Evolutionary conservation across 192 early-diverging fungal genomes (phyloP).

Genomic region (Coemansia sp.): DNA sequence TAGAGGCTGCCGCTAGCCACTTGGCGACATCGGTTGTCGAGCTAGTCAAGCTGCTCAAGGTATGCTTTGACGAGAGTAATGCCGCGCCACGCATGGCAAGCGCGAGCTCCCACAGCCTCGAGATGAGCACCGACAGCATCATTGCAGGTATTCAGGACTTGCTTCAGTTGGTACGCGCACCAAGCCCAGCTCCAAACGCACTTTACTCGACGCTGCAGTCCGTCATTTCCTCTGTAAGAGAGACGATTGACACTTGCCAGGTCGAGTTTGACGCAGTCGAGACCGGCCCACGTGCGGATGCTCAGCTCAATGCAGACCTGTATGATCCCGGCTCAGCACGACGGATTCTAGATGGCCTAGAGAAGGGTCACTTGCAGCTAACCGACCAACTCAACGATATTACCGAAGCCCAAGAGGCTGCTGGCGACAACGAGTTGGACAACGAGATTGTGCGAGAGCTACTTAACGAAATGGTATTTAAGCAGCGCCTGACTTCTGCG

Average conservation of each 20-base stretch:
- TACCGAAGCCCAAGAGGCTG: constrained; percentile 51
- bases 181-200: constrained; percentile 35
- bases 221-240: constrained; percentile 36
- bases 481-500: constrained; percentile 81
- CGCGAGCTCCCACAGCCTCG: constrained; percentile 27
- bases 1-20: constrained; percentile 81
- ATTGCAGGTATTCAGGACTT: constrained; percentile 53
- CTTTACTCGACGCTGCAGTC: constrained; percentile 44
- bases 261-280: constrained; percentile 26
- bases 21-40: constrained; percentile 81
- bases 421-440: constrained; percentile 50
- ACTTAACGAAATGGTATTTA: constrained; percentile 66
- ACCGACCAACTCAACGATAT: constrained; percentile 59
- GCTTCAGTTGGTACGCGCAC: constrained; percentile 44
- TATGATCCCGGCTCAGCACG: constrained; percentile 34
- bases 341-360: constrained; percentile 35
- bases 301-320: constrained; percentile 19
- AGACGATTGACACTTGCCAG: constrained; percentile 39
- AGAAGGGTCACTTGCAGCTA: constrained; percentile 53
- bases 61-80: constrained; percentile 50
- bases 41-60: constrained; percentile 64
- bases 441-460: constrained; percentile 58
- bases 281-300: constrained; percentile 1
- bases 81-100: constrained; percentile 31
- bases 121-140: constrained; percentile 53